Conservation (phyloP, 164 flowering plant species). For the Paratinospora sagittata region DNA sequence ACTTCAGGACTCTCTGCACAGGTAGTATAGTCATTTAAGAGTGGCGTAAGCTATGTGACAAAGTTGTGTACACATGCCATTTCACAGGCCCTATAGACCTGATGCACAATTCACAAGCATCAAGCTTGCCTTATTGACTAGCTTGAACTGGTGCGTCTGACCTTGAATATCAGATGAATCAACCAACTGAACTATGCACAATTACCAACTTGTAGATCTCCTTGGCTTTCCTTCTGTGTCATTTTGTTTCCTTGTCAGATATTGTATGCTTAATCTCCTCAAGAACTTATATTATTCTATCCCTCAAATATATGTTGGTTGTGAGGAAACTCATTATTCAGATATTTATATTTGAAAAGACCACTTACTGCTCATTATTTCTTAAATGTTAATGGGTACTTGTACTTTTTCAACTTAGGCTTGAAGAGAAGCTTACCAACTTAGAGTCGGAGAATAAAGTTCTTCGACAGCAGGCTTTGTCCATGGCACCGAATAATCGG, state of each 20-base stretch:
- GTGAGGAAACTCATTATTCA: too few relatives aligned
- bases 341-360: neutral
- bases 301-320: too few relatives aligned
- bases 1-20: conserved; percentile 65
- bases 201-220: neutral
- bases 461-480: conserved; percentile 89
- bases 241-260: neutral
- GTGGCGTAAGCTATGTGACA: neutral
- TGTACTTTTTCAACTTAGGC: conserved; percentile 37
- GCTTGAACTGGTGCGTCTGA: too few relatives aligned
- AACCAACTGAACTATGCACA: too few relatives aligned
- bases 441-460: conserved; percentile 96
- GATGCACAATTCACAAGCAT: neutral
- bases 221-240: neutral
- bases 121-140: too few relatives aligned
- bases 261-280: neutral
- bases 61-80: neutral
- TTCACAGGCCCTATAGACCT: neutral
- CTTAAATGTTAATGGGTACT: conserved; percentile 1
- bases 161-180: too few relatives aligned
- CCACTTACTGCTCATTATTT: neutral
- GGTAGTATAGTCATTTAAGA: conserved; percentile 25
- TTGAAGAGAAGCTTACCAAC: conserved; percentile 87
- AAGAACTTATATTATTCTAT: neutral
- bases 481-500: conserved; percentile 77